Evolutionary conservation across 164 flowering plant species (phyloP), one percentile per base, ranked within the genome.

Genomic region (Cinnamomum micranthum): DNA sequence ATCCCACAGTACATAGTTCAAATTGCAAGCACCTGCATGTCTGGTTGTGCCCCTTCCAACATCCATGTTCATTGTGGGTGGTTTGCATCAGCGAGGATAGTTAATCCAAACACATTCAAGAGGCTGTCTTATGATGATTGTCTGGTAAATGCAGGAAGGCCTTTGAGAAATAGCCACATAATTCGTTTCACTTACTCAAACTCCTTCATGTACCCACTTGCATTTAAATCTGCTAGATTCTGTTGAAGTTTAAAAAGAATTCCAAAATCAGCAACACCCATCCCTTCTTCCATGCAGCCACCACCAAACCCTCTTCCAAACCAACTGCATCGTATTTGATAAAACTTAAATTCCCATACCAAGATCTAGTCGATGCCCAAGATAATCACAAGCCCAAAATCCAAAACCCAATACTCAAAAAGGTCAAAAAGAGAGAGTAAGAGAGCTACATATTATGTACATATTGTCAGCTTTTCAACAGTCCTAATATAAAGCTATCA

Each of bases 11-110:
- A 74, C 84, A 81, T 84, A 20, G 90, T 90, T 3, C 82, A 87
- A 70, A 88, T 90, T 20, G 85, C 85, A 20, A 88, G 87, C 77
- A 87, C 91, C 25, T 88, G 94, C 76, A 79, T 82, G 15, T 75
- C 81, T 17, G 81, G 81, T 7, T 90, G 92, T 77, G 80, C 85
- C 25, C 89, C 88, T 62, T 85, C 87, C n/a, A 74, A 83, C 24
- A 85, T 90, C 33, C 91, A 90, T 78, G 83, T 90, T 6, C 87
- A 84, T 71, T 90, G 94, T 78, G 90, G 89, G 1, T 89, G 92
- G 92, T 90, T 90, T 81, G 89, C 89, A 13, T 90, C 91, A 15
- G 87, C 87, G 50, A 85, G 85, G 76, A 74, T 87, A 12, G 85
- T 90, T 1, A 87, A 86, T 71, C 92, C 92, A 35, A 83, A 66